Conservation (phyloP, 1,139 yeast genomes). For the Saccharomyces hybrid region DNA sequence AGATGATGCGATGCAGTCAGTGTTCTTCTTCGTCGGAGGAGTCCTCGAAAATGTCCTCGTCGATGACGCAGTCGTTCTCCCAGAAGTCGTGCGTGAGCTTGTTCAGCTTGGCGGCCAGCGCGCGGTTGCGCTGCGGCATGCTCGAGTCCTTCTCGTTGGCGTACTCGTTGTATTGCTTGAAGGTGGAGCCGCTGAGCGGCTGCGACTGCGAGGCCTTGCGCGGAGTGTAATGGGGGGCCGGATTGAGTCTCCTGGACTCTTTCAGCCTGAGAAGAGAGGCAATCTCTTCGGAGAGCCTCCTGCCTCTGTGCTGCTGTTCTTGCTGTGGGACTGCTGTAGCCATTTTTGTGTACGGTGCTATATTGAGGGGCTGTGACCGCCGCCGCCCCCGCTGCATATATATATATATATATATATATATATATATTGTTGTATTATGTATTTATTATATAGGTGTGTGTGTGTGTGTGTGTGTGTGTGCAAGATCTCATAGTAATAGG, state of each 20-base stretch:
- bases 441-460: too few species aligned
- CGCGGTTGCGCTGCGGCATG: neutral
- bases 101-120: neutral
- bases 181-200: neutral
- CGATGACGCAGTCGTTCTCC: neutral
- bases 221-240: neutral
- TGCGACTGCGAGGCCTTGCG: neutral
- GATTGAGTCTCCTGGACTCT: neutral
- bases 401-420: neutral
- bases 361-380: neutral
- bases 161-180: neutral
- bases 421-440: neutral
- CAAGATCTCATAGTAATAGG: neutral
- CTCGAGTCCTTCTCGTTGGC: neutral
- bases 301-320: neutral
- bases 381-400: too few species aligned
- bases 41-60: neutral
- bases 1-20: neutral
- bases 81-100: neutral
- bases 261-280: neutral
- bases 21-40: neutral
- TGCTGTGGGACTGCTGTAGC: neutral
- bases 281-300: neutral
- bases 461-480: neutral
- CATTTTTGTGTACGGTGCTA: neutral